Evolutionary conservation across 2,329 filamentous ascomycete genomes (phyloP).

Genomic region (Paraphaeosphaeria minitans): DNA sequence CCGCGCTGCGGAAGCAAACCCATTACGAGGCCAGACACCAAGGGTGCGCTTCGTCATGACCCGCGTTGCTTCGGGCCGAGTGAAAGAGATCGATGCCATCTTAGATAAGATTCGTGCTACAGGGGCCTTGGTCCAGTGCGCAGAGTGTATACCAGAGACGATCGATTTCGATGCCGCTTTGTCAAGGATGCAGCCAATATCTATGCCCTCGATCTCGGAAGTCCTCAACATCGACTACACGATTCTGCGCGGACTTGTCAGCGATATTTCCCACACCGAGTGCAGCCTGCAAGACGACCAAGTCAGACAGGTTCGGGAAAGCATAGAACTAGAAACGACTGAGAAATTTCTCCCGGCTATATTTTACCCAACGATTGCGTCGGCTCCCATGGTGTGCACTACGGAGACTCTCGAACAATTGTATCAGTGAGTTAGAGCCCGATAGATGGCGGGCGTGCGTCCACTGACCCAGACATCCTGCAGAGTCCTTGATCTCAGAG

Average conservation of each 20-base stretch:
- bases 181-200: constrained; percentile 45
- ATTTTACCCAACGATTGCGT: constrained; percentile 66
- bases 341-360: constrained; percentile 64
- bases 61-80: constrained; percentile 58
- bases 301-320: constrained; percentile 56
- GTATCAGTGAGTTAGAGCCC: constrained; percentile 48
- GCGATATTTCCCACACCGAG: constrained; percentile 70
- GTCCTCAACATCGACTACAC: constrained; percentile 69
- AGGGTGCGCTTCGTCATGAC: constrained; percentile 65
- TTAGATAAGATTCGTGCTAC: constrained; percentile 60
- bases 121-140: constrained; percentile 48
- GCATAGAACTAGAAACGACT: constrained; percentile 67
- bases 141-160: constrained; percentile 27
- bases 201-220: constrained; percentile 46
- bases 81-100: constrained; percentile 61
- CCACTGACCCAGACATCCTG: background rate
- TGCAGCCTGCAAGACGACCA: constrained; percentile 53
- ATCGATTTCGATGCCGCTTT: constrained; percentile 31
- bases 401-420: constrained; percentile 68
- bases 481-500: constrained; percentile 12
- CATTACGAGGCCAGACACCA: constrained; percentile 66
- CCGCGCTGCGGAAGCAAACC: constrained; percentile 60
- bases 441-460: background rate
- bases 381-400: constrained; percentile 67
- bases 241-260: constrained; percentile 72